These are phyloP conservation scores for Isabelozyma pseudorhagii DNA, from an alignment of 805 yeast species.

Conservation along the genomic window DNA sequence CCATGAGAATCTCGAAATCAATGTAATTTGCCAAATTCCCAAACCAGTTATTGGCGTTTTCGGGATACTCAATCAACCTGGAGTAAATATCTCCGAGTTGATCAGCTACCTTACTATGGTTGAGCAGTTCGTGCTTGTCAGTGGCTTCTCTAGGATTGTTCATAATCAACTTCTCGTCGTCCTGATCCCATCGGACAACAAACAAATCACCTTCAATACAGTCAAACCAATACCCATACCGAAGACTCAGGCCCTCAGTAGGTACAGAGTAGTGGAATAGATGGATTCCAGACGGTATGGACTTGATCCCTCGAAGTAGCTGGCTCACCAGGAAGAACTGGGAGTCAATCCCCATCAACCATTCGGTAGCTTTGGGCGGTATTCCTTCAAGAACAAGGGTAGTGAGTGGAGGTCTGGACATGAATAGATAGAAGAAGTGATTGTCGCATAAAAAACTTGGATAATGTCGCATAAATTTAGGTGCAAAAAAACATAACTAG, in stretches of 20 bases:
- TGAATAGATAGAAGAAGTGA: no score
- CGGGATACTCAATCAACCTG: constrained; percentile 40
- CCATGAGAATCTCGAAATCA: constrained; percentile 22
- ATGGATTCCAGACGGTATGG: constrained; percentile 50
- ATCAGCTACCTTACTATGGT: constrained; percentile 18
- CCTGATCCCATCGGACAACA: constrained; percentile 33
- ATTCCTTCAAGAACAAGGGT: constrained; percentile 13
- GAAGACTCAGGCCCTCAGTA: constrained; percentile 8
- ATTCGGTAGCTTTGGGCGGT: constrained; percentile 9
- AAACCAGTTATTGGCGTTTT: constrained; percentile 12
- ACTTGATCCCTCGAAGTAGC: constrained; percentile 48
- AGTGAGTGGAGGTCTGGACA: constrained; percentile 18
- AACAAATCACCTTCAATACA: constrained; percentile 31
- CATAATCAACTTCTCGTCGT: constrained; percentile 11
- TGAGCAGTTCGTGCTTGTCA: constrained; percentile 24
- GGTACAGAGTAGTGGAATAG: constrained; percentile 48
- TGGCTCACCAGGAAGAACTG: constrained; percentile 44
- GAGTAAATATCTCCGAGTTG: constrained; percentile 24
- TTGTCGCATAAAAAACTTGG: no score
- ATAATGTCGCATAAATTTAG: not conserved
- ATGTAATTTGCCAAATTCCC: constrained; percentile 10
- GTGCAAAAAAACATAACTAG: not conserved
- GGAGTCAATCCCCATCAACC: constrained; percentile 45
- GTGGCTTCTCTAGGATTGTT: constrained; percentile 5
- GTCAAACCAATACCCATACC: constrained; percentile 42